Conservation (phyloP, 2,329 filamentous ascomycete genomes). For the Rutstroemia sp. region DNA sequence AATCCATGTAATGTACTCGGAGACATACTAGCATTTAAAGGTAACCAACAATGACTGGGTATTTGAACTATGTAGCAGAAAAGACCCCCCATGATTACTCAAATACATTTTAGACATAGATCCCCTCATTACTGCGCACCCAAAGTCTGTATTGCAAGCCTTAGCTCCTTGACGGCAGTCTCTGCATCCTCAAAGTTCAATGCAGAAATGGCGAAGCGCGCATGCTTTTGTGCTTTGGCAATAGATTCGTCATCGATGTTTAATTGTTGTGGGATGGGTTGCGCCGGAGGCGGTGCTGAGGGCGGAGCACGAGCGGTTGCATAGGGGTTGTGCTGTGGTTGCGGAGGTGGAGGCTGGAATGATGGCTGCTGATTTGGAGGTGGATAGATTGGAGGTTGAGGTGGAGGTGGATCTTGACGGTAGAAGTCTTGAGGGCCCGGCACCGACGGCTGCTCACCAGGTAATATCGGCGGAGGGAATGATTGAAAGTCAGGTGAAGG, state of each 20-base stretch:
- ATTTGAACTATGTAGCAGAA: too few species aligned
- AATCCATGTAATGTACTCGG: too few species aligned
- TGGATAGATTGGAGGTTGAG: conserved; percentile 24
- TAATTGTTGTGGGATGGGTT: conserved; percentile 32
- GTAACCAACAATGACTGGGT: too few species aligned
- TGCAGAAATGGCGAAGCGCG: conserved; percentile 93
- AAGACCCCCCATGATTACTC: too few species aligned
- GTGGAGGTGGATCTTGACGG: conserved; percentile 16
- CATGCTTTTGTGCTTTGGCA: conserved; percentile 82
- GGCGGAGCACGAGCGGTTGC: conserved; percentile 12
- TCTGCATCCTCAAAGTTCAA: conserved; percentile 93
- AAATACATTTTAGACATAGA: too few species aligned
- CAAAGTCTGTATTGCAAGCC: conserved; percentile 53
- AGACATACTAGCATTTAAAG: too few species aligned
- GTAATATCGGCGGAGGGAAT: conserved; percentile 27
- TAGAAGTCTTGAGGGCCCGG: conserved; percentile 33
- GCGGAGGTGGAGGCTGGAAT: conserved; percentile 13
- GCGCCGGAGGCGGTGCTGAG: conserved; percentile 11
- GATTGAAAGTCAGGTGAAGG: conserved; percentile 27
- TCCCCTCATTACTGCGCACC: conserved; percentile 19
- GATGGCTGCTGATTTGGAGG: conserved; percentile 15
- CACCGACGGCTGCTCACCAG: conserved; percentile 5
- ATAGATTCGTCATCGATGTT: conserved; percentile 63
- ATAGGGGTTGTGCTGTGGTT: conserved; percentile 7
- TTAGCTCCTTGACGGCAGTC: conserved; percentile 81